Evolutionary conservation across 805 yeast genomes (phyloP), one percentile per base, ranked within the genome.

Genomic region (Myxozyma mucilagina): DNA sequence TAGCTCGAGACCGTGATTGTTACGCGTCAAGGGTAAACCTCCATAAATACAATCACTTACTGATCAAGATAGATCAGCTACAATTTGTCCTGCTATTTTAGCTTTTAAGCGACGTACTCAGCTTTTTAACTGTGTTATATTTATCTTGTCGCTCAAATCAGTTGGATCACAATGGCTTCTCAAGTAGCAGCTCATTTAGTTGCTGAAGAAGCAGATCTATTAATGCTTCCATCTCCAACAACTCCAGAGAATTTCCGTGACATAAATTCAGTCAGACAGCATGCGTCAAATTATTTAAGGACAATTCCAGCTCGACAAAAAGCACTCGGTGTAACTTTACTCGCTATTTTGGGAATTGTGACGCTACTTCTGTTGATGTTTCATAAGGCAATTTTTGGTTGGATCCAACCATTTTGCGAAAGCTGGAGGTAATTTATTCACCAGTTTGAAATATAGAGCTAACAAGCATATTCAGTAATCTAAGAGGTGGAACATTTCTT

Each of bases 401-500:
- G 70, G 65, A 61, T 75, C 63, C 73, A 71, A 18, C 66, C 59
- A n/a, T 61, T 71, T 20, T 67, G 76, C 6, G 64, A 65, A n/a
- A 54, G 60, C 47, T 75, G 74, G 70, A 63, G 66, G 66, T 62
- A 24, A 3, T 52, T 42, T 10, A 18, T 14, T 6, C 24, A 8
- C 39, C 29, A 32, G 13, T 10, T 14, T 16, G 11, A 18, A 9
- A n/a, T 39, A 34, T 24, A 31, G 34, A 53, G 10, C 18, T 57
- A 31, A 34, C 43, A 3, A 32, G 2, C 6, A 36, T 31, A 34
- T 47, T 47, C 24, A 65, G 70, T 20, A 65, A 65, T 38, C 66
- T 73, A 57, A 69, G 67, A 24, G 71, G 71, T 18, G 78, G 78
- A 47, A 71, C 75, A 65, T 60, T 75, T 2, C 61, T 77, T 2